phyloP scores from a whole-genome alignment of 2,329 filamentous ascomycete species.

The Neonectria hederae region DNA sequence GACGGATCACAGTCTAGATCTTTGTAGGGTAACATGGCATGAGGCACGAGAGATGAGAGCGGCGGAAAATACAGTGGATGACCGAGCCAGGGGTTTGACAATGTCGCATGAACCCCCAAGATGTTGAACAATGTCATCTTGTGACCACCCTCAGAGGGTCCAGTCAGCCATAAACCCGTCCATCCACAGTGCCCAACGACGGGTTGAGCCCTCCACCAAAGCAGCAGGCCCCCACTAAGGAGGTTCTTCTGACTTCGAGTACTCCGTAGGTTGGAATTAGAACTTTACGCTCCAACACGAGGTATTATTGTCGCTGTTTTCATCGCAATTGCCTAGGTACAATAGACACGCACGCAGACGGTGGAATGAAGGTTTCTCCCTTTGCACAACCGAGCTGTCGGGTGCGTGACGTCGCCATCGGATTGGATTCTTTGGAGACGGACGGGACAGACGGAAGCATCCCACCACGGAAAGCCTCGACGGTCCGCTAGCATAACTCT shows the following conservation, averaged over 20 bases:
- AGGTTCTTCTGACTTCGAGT: background rate
- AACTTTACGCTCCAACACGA: background rate
- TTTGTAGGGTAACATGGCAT: constrained; percentile 26
- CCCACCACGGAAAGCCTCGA: constrained; percentile 4
- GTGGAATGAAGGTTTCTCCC: background rate
- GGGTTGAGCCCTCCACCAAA: background rate
- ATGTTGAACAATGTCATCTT: constrained; percentile 6
- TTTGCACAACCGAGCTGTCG: background rate
- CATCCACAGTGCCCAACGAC: background rate
- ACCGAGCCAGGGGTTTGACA: background rate
- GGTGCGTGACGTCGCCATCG: background rate
- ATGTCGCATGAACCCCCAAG: constrained; percentile 14
- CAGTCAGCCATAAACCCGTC: background rate
- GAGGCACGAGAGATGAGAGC: constrained; percentile 22
- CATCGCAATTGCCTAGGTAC: background rate
- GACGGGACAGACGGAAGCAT: background rate
- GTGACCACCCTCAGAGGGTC: background rate
- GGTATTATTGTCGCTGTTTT: background rate
- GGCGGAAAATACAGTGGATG: background rate
- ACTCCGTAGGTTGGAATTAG: background rate
- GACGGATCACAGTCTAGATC: background rate
- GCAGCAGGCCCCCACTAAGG: background rate
- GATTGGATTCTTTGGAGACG: background rate
- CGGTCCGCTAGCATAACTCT: constrained; percentile 5
- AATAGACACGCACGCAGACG: background rate